These are phyloP conservation scores for Camelina sativa DNA, from an alignment of 345 rosid species.

Conservation along the genomic window DNA sequence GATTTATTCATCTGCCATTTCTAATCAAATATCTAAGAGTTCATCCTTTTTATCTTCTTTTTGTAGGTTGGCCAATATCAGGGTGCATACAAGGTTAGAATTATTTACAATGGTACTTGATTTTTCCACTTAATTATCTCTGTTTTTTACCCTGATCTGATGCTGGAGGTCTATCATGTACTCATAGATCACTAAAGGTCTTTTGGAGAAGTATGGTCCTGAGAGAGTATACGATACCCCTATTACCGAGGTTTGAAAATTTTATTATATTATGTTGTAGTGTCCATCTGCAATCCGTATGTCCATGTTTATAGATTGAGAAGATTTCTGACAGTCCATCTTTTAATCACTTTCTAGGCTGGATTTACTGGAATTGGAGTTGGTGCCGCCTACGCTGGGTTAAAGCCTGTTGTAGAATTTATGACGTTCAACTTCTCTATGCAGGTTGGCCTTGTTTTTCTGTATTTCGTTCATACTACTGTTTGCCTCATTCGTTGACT, in stretches of 20 bases:
- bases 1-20: conserved; percentile 14
- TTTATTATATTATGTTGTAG: background rate
- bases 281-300: background rate
- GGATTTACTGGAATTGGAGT: conserved; percentile 98
- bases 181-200: conserved; percentile 72
- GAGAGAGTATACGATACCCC: conserved; percentile 95
- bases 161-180: conserved; percentile 13
- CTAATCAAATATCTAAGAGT: conserved; percentile 12
- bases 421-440: conserved; percentile 94
- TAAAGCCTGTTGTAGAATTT: conserved; percentile 85
- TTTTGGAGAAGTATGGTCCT: conserved; percentile 89
- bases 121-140: conserved; percentile 2
- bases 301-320: background rate
- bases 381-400: conserved; percentile 92
- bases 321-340: conserved; percentile 20
- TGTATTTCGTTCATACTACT: background rate
- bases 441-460: conserved; percentile 63
- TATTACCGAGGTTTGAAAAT: conserved; percentile 72
- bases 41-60: conserved; percentile 13
- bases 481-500: conserved; percentile 10
- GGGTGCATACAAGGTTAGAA: conserved; percentile 96
- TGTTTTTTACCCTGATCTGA: conserved; percentile 18
- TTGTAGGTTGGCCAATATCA: conserved; percentile 97
- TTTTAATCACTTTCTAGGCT: conserved; percentile 57
- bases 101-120: background rate